A percentile compares a stretch with the other conserved stretches of the same genome.
These are phyloP conservation scores for Colletotrichum nymphaeae DNA, from an alignment of 2,329 filamentous ascomycete genomes.

Conservation along the genomic window DNA sequence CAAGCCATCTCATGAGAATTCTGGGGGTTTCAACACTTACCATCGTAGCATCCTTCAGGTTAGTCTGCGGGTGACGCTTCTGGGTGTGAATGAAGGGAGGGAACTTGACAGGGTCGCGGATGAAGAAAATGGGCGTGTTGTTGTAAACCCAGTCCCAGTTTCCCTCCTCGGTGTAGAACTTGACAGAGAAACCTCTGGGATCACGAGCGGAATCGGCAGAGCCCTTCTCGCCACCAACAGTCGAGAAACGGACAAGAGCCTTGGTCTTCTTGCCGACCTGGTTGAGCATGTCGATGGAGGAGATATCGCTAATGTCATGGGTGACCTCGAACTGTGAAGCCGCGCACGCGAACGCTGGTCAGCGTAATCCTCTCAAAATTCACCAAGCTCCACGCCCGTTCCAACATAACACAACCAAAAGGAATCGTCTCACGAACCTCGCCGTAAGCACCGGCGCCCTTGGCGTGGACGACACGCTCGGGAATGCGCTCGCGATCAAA, in stretches of 20 bases:
- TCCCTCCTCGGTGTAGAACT: conserved; percentile 78
- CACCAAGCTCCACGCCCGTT: not conserved
- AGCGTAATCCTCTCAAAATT: not conserved
- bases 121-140: conserved; percentile 83
- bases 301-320: conserved; percentile 64
- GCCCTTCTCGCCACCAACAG: conserved; percentile 79
- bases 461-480: conserved; percentile 67
- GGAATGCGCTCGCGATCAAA: conserved; percentile 64
- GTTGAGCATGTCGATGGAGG: conserved; percentile 63
- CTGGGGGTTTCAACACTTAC: conserved; percentile 46
- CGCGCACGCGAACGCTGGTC: not conserved
- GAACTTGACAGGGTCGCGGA: conserved; percentile 80
- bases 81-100: conserved; percentile 82
- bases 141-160: conserved; percentile 81
- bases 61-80: conserved; percentile 79
- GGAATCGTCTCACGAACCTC: conserved; percentile 38
- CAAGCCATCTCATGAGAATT: not conserved
- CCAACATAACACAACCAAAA: too few relatives aligned
- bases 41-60: conserved; percentile 76
- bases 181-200: conserved; percentile 77
- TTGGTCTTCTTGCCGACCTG: conserved; percentile 77
- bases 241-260: conserved; percentile 77
- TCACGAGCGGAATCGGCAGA: conserved; percentile 79
- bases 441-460: conserved; percentile 67
- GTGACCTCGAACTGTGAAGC: conserved; percentile 56